These are phyloP conservation scores for Neonectria hederae DNA, from an alignment of 2,329 filamentous ascomycete species.

Conservation along the genomic window DNA sequence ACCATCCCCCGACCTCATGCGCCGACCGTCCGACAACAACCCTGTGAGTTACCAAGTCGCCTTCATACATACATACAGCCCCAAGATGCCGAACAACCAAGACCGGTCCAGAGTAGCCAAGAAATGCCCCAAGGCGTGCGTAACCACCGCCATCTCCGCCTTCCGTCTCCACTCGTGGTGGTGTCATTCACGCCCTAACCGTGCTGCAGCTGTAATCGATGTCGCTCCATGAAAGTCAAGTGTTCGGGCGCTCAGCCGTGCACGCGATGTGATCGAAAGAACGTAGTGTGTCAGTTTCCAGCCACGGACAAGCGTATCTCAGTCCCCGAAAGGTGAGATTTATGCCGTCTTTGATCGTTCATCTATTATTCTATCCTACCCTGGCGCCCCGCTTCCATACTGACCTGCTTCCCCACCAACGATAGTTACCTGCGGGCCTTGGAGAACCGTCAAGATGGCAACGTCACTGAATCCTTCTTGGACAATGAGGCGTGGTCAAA, in stretches of 20 bases:
- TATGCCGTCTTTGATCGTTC: not conserved
- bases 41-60: not conserved
- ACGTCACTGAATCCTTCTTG: not conserved
- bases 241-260: slow-evolving; percentile 40
- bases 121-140: slow-evolving; percentile 40
- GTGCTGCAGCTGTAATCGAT: slow-evolving; percentile 36
- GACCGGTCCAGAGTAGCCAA: slow-evolving; percentile 31
- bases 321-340: slow-evolving; percentile 35
- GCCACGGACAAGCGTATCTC: slow-evolving; percentile 38
- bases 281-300: slow-evolving; percentile 37
- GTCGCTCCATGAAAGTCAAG: slow-evolving; percentile 42
- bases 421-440: slow-evolving; percentile 37
- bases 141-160: not conserved
- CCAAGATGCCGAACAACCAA: slow-evolving; percentile 28
- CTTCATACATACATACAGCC: too few species aligned
- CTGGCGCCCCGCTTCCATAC: not conserved
- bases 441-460: slow-evolving; percentile 31
- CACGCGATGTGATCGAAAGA: slow-evolving; percentile 37
- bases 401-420: not conserved
- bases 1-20: slow-evolving; percentile 33
- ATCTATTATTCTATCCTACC: not conserved
- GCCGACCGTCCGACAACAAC: not conserved
- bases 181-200: not conserved
- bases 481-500: not conserved
- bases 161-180: not conserved